Evolutionary conservation across 768 basidiomycete species (phyloP).

Genomic region (Sporobolomyces phaffii): DNA sequence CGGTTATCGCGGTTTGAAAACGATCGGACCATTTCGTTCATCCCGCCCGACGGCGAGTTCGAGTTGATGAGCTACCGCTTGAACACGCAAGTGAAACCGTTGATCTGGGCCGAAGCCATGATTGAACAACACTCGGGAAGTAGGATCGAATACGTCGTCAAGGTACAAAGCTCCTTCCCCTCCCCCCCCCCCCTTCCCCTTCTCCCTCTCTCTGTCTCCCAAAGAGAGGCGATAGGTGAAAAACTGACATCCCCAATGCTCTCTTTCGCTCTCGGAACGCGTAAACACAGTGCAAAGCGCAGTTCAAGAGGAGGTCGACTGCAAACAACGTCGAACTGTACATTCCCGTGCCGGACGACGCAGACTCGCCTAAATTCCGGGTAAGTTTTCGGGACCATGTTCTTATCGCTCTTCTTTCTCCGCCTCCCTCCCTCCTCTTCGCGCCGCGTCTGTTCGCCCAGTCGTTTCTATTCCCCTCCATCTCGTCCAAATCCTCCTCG

Average conservation of each 20-base stretch:
- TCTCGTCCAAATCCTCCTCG: too few species aligned
- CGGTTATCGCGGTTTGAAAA: constrained; percentile 95
- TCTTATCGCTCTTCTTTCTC: constrained; percentile 45
- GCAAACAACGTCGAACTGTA: constrained; percentile 99
- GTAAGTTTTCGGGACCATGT: constrained; percentile 52
- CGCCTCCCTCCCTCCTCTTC: not conserved
- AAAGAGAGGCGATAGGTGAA: too few species aligned
- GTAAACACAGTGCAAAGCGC: constrained; percentile 74
- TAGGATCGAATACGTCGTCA: constrained; percentile 89
- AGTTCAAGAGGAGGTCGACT: constrained; percentile 92
- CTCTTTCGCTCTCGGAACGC: not conserved
- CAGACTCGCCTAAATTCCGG: constrained; percentile 93
- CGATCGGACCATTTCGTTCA: constrained; percentile 97
- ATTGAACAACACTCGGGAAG: constrained; percentile 93
- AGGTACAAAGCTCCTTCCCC: too few species aligned
- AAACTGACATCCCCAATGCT: too few species aligned
- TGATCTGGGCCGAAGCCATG: constrained; percentile 94
- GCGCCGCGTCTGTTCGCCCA: too few species aligned
- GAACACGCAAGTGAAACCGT: constrained; percentile 83
- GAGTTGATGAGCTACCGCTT: constrained; percentile 96
- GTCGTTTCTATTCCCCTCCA: too few species aligned
- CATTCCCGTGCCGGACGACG: constrained; percentile 98
- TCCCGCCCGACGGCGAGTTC: constrained; percentile 97
- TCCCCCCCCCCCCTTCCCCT: too few species aligned
- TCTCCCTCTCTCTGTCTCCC: too few species aligned